phyloP scores from a whole-genome alignment of 129 eudicot genomes.

The Arctium lappa region DNA sequence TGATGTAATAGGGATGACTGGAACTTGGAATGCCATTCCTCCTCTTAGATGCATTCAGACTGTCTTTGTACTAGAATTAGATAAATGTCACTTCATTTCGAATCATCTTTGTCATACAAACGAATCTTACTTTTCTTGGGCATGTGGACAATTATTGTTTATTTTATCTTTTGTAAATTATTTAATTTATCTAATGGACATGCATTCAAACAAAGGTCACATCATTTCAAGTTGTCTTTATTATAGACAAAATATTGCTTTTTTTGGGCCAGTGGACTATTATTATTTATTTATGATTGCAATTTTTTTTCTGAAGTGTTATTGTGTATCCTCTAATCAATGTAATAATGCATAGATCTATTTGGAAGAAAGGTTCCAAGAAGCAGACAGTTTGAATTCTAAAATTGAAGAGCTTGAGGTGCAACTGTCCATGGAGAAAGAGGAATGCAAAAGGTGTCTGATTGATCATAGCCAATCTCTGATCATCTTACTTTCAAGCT shows the following conservation, averaged over 20 bases:
- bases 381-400: constrained; percentile 57
- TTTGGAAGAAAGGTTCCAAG: constrained; percentile 56
- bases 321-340: background rate
- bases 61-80: background rate
- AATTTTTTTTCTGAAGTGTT: background rate
- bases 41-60: background rate
- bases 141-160: background rate
- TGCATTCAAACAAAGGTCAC: background rate
- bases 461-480: background rate
- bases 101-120: background rate
- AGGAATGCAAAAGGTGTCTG: constrained; percentile 60
- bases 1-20: too few relatives aligned
- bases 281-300: background rate
- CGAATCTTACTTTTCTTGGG: background rate
- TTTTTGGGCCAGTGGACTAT: background rate
- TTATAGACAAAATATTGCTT: background rate
- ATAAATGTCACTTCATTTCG: background rate
- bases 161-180: background rate
- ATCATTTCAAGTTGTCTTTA: background rate
- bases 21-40: background rate
- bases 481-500: background rate
- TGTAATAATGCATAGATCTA: constrained; percentile 40
- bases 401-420: constrained; percentile 65
- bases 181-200: background rate
- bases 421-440: constrained; percentile 62